Evolutionary conservation across 352 stramenopile genomes (phyloP).

Genomic region (Pythium grandisporangium): DNA sequence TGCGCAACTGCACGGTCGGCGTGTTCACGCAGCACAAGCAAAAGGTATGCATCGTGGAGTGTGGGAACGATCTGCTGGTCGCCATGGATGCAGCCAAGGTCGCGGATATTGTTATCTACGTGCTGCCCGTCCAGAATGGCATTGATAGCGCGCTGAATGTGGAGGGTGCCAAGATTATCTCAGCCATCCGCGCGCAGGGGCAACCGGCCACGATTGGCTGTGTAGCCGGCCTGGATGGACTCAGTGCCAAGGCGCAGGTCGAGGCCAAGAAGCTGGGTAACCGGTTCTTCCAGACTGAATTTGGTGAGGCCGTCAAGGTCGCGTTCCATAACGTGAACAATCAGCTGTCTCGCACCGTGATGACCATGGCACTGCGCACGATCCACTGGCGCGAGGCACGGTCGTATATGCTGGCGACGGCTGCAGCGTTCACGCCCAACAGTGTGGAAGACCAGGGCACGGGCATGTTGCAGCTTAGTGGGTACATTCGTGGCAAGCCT

Average conservation of each 20-base stretch:
- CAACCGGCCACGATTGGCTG: constrained; percentile 83
- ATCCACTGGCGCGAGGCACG: constrained; percentile 86
- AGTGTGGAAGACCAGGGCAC: constrained; percentile 26
- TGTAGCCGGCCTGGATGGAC: constrained; percentile 74
- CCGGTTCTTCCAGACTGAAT: constrained; percentile 87
- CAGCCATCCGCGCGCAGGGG: constrained; percentile 89
- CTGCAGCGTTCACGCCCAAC: constrained; percentile 55
- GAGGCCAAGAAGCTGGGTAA: constrained; percentile 82
- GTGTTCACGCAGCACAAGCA: constrained; percentile 83
- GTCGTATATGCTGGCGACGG: constrained; percentile 81
- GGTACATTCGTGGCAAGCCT: constrained; percentile 93
- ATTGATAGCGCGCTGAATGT: constrained; percentile 81
- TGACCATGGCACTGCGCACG: constrained; percentile 71
- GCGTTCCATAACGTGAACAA: constrained; percentile 63
- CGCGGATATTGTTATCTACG: constrained; percentile 74
- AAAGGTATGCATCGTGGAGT: constrained; percentile 81
- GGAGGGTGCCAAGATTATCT: constrained; percentile 84
- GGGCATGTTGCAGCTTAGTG: constrained; percentile 83
- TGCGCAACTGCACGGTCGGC: constrained; percentile 59
- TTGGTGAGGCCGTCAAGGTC: constrained; percentile 78
- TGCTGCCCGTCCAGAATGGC: constrained; percentile 68
- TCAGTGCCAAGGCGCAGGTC: constrained; percentile 51
- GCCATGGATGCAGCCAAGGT: constrained; percentile 82
- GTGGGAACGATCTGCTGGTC: constrained; percentile 72
- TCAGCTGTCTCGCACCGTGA: constrained; percentile 73